Conservation (phyloP, 148 eudicot species). For the Rhododendron griersonianum region DNA sequence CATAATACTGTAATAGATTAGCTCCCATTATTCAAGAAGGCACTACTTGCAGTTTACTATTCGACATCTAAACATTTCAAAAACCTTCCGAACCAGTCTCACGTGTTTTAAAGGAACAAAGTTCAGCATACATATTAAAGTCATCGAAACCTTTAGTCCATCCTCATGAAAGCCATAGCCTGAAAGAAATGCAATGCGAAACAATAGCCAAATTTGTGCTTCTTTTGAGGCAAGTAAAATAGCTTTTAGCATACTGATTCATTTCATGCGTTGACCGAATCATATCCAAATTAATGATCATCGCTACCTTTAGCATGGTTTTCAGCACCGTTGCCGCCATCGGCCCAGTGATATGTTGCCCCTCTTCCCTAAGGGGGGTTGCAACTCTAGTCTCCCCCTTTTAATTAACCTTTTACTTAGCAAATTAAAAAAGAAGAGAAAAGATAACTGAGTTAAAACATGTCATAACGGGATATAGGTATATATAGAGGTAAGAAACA, state of each 20-base stretch:
- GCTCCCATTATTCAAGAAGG: background rate
- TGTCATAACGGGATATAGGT: no score
- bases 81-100: background rate
- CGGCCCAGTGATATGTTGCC: background rate
- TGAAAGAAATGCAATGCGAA: conserved; percentile 19
- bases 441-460: no score
- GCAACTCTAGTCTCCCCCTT: no score
- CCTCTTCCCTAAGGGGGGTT: no score
- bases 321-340: background rate
- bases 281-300: background rate
- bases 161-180: conserved; percentile 96
- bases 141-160: conserved; percentile 66
- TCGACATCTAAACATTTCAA: background rate
- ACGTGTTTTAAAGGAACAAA: background rate
- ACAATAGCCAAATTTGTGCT: background rate
- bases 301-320: background rate
- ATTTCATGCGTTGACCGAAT: background rate
- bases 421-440: no score
- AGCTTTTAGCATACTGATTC: background rate
- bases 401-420: no score
- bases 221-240: background rate
- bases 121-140: background rate
- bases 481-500: no score
- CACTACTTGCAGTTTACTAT: background rate
- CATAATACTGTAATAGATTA: background rate